Percentiles rank a stretch among this genome's conserved stretches.
Evolutionary conservation across 768 basidiomycete genomes (phyloP).

Genomic region (Leucosporidium scottii): DNA sequence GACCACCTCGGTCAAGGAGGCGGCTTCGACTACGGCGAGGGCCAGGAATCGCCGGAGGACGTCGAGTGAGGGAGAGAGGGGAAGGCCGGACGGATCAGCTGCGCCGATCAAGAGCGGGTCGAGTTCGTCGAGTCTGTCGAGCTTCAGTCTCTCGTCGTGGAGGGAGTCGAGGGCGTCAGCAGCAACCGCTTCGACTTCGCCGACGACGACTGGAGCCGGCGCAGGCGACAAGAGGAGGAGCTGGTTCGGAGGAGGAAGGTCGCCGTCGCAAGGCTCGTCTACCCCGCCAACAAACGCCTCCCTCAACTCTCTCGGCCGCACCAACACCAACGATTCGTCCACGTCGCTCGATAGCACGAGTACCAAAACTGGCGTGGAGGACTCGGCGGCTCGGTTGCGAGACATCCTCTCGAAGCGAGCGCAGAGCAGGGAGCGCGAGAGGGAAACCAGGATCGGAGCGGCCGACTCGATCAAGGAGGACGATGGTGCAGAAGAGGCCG

Average conservation of each 20-base stretch:
- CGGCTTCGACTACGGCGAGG: neutral
- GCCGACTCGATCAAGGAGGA: neutral
- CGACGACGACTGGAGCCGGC: neutral
- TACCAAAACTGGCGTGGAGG: neutral
- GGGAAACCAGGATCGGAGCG: neutral
- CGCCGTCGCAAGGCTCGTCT: too few species aligned
- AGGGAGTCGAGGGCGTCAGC: neutral
- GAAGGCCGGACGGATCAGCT: neutral
- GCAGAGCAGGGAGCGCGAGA: conserved; percentile 18
- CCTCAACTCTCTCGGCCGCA: too few species aligned
- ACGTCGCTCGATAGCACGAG: too few species aligned
- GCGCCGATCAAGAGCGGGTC: neutral
- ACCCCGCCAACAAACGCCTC: too few species aligned
- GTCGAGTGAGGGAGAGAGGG: too few species aligned
- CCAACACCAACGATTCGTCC: too few species aligned
- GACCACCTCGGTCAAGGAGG: neutral
- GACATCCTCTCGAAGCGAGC: conserved; percentile 22
- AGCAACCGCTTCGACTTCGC: neutral
- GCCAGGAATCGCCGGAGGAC: neutral
- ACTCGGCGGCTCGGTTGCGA: conserved; percentile 13
- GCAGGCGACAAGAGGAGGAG: conserved; percentile 1
- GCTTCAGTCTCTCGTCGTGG: conserved; percentile 6
- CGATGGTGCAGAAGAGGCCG: neutral
- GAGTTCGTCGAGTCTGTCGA: neutral
- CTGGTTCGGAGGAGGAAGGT: conserved; percentile 17